Percentiles rank a stretch among this genome's conserved stretches.
phyloP scores from a whole-genome alignment of 139 green algal species.

The Asterochloris erici region DNA sequence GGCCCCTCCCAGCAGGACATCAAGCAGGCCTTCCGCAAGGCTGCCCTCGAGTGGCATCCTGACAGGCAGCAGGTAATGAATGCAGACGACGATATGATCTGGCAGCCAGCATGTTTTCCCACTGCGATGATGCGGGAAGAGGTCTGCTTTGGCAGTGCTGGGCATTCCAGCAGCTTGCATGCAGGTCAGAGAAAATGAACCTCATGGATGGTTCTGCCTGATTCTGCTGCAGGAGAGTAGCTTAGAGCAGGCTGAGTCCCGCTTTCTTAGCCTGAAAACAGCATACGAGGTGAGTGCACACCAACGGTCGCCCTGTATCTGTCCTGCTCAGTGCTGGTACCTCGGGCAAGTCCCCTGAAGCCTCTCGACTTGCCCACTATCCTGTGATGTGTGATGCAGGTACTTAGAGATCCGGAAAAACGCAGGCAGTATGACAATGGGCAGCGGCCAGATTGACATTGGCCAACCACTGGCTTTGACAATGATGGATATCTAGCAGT shows the following conservation, averaged over 20 bases:
- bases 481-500: background rate
- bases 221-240: slow-evolving; percentile 19
- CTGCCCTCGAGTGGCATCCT: slow-evolving; percentile 68
- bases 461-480: background rate
- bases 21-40: slow-evolving; percentile 66
- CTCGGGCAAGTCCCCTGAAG: too few species aligned
- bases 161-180: background rate
- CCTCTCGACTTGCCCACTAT: too few species aligned
- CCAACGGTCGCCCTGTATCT: too few species aligned
- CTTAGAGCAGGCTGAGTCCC: slow-evolving; percentile 27
- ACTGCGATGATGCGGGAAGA: background rate
- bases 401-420: slow-evolving; percentile 50
- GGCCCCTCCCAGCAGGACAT: slow-evolving; percentile 42
- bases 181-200: background rate
- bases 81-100: background rate
- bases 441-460: background rate
- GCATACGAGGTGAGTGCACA: slow-evolving; percentile 53
- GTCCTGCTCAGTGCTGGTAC: too few species aligned
- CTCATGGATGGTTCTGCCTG: too few species aligned
- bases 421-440: slow-evolving; percentile 56
- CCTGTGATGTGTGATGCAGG: too few species aligned
- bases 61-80: slow-evolving; percentile 44
- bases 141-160: background rate
- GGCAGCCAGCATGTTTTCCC: background rate
- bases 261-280: slow-evolving; percentile 56